Base-by-base conservation (phyloP, 192 early-diverging fungal genomes). In the Umbelopsis vinacea region DNA sequence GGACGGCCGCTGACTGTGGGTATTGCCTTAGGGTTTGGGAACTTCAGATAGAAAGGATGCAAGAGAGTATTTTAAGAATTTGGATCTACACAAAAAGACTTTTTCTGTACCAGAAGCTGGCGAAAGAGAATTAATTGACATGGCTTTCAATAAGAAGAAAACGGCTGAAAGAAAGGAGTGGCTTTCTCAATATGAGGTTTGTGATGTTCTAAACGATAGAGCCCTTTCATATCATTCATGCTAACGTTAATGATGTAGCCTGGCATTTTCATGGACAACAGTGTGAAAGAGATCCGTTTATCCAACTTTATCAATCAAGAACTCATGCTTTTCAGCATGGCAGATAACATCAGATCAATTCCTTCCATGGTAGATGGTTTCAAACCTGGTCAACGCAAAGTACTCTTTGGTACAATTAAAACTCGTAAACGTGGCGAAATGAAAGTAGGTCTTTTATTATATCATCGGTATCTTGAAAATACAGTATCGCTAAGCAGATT, bases 351-450 rank as follows among this genome's bases (percentile, higher is more conserved):
- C 24, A 92, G 97, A 22, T 98, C 97, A 0, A 98, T 99, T 70
- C 96, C 96, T 6, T 95, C 92, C 7, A 82, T 92, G 17, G 90
- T 99, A 10, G 97, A 99, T 80, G 97, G 96, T 0, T 84, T 99
- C 12, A 99, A 99, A 81, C 96, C 96, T 19, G 95, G 94, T 8
- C 97, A 99, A 80, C 88, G 97, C 73, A 99, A 98, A 84, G 94
- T 96, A 69, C 74, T 99, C 38, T 98, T 88, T 82, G 88, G 88
- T 40, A 89, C 90, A 66, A 89, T 97, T 74, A 94, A 96, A 74
- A 82, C 91, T 46, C 94, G 95, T 66, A 81, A 93, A 29, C 90
- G 85, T 26, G 78, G 75, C 19, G 95, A 97, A 86, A 89, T 95
- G 78, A 97, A 97, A 79, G 91, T 88, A 72, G 7, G 67, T 52